Base-by-base conservation (phyloP, 31 red algal species). In the Bonnemaisonia californica region DNA sequence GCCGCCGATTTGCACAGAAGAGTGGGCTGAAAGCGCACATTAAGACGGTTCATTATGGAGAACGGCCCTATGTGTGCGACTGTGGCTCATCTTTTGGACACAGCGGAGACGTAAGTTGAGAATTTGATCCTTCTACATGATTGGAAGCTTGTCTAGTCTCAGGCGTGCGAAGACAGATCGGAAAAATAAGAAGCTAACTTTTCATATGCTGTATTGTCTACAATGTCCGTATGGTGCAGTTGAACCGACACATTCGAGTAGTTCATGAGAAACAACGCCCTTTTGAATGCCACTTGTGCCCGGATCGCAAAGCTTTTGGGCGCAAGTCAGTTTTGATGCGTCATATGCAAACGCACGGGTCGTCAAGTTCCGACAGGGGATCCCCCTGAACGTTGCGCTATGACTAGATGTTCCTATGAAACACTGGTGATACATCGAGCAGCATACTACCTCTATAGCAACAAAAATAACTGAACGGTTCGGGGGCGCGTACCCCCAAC, bases 11-110 rank as follows among this genome's bases (percentile, higher is more conserved):
- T 78, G 77, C 90, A 56, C 90, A 93, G 71, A 86, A 87, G 47
- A 75, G 76, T 40, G 80, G 86, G 13, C 84, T 94, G 54, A 94
- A 89, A 72, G 81, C 83, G 32, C 91, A 94, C 72, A 64, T 89
- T 34, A 88, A 88, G 74, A 84, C 91, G 13, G 77, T 94, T 41
- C 91, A 94, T 57, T 37, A 74, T 23, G 65, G 71, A 35, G 78
- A 89, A 41, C 66, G 88, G 5, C 88, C 88, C 30, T 91, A 80
- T 83, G 63, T 69, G 35, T 91, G 88, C 74, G 58, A 82, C 18
- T 91, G 88, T 67, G 28, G 70, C 2, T 65, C 80, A 29, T 83
- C 88, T 3, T 91, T 91, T 60, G 88, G 88, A 19, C 88, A 91
- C 30, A 78, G 88, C 16, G 89, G 81, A 38, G 81, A 92, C 56